Evolutionary conservation across 768 basidiomycete species (phyloP).

Genomic region (Candolleomyces eurysporus): DNA sequence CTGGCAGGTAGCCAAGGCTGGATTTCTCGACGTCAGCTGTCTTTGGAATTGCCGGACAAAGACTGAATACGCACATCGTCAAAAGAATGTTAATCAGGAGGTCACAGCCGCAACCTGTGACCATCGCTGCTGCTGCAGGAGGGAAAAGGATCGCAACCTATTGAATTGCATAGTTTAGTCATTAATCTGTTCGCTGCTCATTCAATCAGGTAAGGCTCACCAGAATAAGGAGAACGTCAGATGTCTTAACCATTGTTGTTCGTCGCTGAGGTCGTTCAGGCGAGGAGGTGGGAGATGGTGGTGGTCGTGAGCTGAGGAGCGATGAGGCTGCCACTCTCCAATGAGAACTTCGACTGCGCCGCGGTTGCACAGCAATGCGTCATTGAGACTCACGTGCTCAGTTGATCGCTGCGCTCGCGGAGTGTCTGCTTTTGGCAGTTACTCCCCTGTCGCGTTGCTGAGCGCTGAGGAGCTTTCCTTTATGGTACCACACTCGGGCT

Average conservation of each 20-base stretch:
- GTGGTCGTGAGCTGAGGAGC: too few species aligned
- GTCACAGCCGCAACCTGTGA: conserved; percentile 85
- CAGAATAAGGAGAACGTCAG: conserved; percentile 78
- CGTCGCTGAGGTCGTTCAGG: too few species aligned
- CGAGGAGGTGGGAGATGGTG: too few species aligned
- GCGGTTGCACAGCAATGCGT: too few species aligned
- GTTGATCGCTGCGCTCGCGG: too few species aligned
- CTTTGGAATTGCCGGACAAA: background rate
- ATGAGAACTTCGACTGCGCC: too few species aligned
- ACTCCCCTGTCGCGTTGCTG: too few species aligned
- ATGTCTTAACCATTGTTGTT: conserved; percentile 51
- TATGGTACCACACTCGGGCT: too few species aligned
- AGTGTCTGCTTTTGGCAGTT: too few species aligned
- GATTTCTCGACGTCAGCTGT: background rate
- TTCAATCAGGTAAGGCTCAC: conserved; percentile 35
- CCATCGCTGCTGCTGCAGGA: conserved; percentile 72
- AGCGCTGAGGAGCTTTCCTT: too few species aligned
- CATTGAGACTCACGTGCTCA: too few species aligned
- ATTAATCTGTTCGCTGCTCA: background rate
- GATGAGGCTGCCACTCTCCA: too few species aligned
- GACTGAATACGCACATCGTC: conserved; percentile 54
- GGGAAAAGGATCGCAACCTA: conserved; percentile 81
- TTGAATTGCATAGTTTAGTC: conserved; percentile 1
- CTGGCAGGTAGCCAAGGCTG: conserved; percentile 81
- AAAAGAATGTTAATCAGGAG: conserved; percentile 80